Evolutionary conservation across 805 yeast genomes (phyloP).

Genomic region (Candida coleopterorum): DNA sequence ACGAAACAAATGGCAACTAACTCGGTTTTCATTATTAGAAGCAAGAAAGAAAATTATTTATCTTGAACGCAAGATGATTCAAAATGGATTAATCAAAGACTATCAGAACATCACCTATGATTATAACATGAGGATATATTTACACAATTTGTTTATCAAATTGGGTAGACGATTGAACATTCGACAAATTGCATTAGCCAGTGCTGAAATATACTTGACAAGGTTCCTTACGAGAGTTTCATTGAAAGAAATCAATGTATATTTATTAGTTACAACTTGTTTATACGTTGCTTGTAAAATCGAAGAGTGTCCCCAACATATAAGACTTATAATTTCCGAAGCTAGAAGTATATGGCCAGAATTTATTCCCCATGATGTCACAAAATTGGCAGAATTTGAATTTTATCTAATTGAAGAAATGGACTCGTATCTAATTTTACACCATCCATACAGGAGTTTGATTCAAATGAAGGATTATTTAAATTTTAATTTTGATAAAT

Average conservation of each 20-base stretch:
- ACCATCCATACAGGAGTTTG: constrained; percentile 70
- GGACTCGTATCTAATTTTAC: constrained; percentile 63
- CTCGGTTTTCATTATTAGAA: constrained; percentile 53
- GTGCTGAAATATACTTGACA: constrained; percentile 83
- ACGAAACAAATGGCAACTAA: constrained; percentile 73
- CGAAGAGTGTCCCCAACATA: constrained; percentile 94
- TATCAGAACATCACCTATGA: constrained; percentile 47
- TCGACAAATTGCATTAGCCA: constrained; percentile 79
- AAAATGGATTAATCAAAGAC: constrained; percentile 39
- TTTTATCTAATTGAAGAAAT: constrained; percentile 89
- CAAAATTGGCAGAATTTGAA: constrained; percentile 92
- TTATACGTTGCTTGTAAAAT: constrained; percentile 88
- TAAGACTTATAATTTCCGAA: constrained; percentile 74
- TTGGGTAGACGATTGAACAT: constrained; percentile 74
- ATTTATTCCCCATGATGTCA: constrained; percentile 83
- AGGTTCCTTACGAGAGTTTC: constrained; percentile 72
- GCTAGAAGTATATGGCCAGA: constrained; percentile 94
- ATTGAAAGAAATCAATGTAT: constrained; percentile 76
- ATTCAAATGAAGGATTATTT: constrained; percentile 46
- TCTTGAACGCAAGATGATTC: constrained; percentile 40
- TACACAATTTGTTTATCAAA: constrained; percentile 69
- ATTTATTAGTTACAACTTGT: constrained; percentile 76
- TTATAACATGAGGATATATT: constrained; percentile 65
- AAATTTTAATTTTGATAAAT: constrained; percentile 22
- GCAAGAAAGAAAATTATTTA: constrained; percentile 37